Percentiles rank a stretch among this genome's conserved stretches.
Conservation (phyloP, 306 rosid genomes). For the Gillenia trifoliata region DNA sequence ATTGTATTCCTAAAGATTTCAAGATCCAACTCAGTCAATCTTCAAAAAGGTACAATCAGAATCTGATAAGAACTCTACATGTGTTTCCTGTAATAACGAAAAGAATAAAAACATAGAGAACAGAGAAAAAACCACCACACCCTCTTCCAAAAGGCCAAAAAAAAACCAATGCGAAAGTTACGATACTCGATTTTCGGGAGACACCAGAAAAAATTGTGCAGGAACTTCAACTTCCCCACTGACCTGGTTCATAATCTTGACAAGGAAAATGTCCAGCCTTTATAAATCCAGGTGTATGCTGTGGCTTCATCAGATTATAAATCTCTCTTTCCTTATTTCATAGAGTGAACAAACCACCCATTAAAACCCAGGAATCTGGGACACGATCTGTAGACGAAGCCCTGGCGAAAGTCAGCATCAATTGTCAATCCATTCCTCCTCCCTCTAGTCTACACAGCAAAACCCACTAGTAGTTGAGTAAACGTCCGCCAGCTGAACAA, state of each 20-base stretch:
- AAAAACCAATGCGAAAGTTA: not conserved
- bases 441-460: not conserved
- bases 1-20: not conserved
- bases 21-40: not conserved
- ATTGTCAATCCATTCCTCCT: not conserved
- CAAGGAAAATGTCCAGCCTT: not conserved
- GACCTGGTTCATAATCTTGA: not conserved
- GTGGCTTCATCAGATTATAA: not conserved
- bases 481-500: not conserved
- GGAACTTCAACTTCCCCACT: not conserved
- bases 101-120: no score
- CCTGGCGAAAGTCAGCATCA: not conserved
- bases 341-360: constrained; percentile 11
- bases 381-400: constrained; percentile 21
- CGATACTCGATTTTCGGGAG: not conserved
- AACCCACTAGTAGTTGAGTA: not conserved
- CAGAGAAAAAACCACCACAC: not conserved
- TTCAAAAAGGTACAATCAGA: not conserved
- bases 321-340: constrained; percentile 4
- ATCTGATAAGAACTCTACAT: not conserved
- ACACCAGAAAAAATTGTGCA: not conserved
- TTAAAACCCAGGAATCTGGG: constrained; percentile 17
- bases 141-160: not conserved
- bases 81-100: not conserved
- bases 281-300: not conserved